These are phyloP conservation scores for Lenzites betulinus DNA, from an alignment of 768 basidiomycete species.

Conservation along the genomic window DNA sequence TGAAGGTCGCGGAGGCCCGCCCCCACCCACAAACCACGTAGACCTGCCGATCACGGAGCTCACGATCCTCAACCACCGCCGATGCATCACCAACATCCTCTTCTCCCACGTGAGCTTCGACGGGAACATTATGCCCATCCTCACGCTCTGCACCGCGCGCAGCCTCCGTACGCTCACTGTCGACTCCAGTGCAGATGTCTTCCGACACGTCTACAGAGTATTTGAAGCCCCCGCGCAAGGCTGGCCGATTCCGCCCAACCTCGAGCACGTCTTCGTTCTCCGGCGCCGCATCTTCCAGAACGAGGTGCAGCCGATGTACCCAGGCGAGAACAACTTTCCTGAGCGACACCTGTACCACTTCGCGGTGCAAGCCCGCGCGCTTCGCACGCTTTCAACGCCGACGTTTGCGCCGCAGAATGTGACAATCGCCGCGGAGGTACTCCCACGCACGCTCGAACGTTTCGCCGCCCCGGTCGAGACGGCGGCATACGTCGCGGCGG, in stretches of 20 bases:
- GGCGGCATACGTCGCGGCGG: slow-evolving; percentile 19
- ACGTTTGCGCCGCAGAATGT: slow-evolving; percentile 9
- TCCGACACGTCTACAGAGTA: slow-evolving; percentile 31
- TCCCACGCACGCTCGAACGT: slow-evolving; percentile 11
- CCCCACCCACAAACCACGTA: slow-evolving; percentile 24
- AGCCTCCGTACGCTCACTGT: slow-evolving; percentile 44
- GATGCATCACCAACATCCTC: slow-evolving; percentile 9
- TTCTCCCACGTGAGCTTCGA: slow-evolving; percentile 17
- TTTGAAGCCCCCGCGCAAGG: slow-evolving; percentile 14
- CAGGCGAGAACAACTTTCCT: slow-evolving; percentile 26
- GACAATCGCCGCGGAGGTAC: slow-evolving; percentile 11
- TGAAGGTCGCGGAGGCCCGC: neutral
- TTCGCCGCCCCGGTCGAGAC: slow-evolving; percentile 17
- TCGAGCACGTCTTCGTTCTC: slow-evolving; percentile 27
- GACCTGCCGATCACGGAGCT: slow-evolving; percentile 46
- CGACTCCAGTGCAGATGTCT: slow-evolving; percentile 45
- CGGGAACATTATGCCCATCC: slow-evolving; percentile 23
- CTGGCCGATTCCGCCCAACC: slow-evolving; percentile 22
- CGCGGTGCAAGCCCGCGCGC: slow-evolving; percentile 13
- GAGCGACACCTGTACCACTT: slow-evolving; percentile 22
- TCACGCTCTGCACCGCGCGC: slow-evolving; percentile 39
- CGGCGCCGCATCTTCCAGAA: slow-evolving; percentile 17
- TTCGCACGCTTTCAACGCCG: slow-evolving; percentile 22
- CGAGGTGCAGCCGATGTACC: slow-evolving; percentile 10
- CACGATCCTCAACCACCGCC: slow-evolving; percentile 40